Evolutionary conservation across 2,329 filamentous ascomycete species (phyloP), one percentile per base, ranked within the genome.

Genomic region (Lecanicillium sp.): DNA sequence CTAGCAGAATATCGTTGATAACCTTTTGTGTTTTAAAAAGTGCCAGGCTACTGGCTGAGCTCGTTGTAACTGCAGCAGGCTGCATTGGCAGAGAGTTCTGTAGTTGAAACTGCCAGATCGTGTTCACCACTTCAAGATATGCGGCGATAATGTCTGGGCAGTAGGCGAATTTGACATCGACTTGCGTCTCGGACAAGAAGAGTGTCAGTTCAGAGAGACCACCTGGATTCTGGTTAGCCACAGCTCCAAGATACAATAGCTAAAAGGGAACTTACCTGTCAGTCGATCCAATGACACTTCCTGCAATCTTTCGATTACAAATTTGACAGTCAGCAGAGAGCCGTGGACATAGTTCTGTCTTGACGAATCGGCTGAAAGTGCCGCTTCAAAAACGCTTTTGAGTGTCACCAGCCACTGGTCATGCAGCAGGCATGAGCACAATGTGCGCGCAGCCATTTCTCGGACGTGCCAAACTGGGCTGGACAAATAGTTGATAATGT

Each of bases 401-500:
- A 77, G 52, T 1, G 55, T 54, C 9, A 49, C 48, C 1, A 71
- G 52, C 72, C 74, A 78, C 17, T 64, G 57, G 4, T 66, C 57
- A 14, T 68, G 64, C 2, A 79, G 55, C 16, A 80, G 58, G 44
- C 82, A 77, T 0, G 77, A 78, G 51, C 76, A 79, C 11, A 85
- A 65, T 1, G 85, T 85, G 13, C 83, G 71, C 0, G 85, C 84
- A 1, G 85, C 83, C 55, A 89, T 86, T 50, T 90, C 85, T 35
- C 86, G 71, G 6, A 92, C 76, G 53, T 88, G 83, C 86, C 86
- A 92, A 14, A 86, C 74, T 1, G 72, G 72, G 45, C 80, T 87
- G 9, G 67, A 72, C 4, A 87, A 67, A 39, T 89, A 79, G 30
- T 65, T 67, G 6, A 71, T 58, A 7, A 90, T 76, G 33, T 74